Evolutionary conservation across 495 filamentous ascomycete genomes (phyloP).

Genomic region (Aspergillus bridgeri): DNA sequence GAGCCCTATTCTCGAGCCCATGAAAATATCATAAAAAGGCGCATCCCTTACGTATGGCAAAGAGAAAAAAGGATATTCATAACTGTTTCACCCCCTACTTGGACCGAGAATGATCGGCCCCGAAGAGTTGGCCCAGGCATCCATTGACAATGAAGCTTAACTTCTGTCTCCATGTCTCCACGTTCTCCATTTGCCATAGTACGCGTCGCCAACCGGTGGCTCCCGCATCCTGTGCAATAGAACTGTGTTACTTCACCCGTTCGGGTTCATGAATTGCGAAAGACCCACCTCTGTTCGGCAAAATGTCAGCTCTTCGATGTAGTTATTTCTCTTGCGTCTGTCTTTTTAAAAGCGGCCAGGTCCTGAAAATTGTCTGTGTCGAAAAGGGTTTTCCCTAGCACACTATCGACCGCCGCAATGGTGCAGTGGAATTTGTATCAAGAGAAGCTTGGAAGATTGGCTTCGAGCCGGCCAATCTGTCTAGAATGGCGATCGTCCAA

Average conservation of each 20-base stretch:
- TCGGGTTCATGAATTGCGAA: background rate
- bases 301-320: background rate
- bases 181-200: background rate
- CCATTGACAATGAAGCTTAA: background rate
- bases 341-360: background rate
- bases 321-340: background rate
- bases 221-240: background rate
- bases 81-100: no score
- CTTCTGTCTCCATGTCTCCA: background rate
- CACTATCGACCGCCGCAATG: background rate
- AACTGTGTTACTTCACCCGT: background rate
- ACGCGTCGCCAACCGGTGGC: background rate
- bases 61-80: no score
- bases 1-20: no score
- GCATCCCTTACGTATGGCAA: no score
- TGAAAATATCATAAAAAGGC: no score
- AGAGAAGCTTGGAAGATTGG: background rate
- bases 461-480: background rate
- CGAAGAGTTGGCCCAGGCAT: background rate
- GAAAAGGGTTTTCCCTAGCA: background rate
- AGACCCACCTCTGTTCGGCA: background rate
- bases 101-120: background rate
- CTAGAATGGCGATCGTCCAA: slow-evolving; percentile 10
- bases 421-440: background rate
- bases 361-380: background rate